Evolutionary conservation across 257 asterid genomes (phyloP).

Genomic region (Voacanga thouarsii): DNA sequence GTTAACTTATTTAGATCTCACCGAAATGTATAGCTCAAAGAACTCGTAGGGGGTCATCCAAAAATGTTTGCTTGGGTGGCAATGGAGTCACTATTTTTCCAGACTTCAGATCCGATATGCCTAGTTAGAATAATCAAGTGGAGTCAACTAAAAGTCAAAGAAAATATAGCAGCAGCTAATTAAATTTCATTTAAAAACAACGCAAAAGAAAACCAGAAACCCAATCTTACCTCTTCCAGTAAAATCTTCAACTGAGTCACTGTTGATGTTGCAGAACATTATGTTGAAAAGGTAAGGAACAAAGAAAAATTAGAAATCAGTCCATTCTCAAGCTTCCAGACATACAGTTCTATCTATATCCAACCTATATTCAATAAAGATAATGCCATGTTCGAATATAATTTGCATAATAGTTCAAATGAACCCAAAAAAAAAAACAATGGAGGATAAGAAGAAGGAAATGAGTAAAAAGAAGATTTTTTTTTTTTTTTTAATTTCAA

Average conservation of each 20-base stretch:
- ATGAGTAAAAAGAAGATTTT: neutral
- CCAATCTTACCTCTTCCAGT: conserved; percentile 63
- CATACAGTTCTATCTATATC: neutral
- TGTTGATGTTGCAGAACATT: conserved; percentile 89
- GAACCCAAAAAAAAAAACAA: neutral
- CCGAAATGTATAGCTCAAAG: conserved; percentile 98
- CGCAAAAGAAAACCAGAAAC: conserved; percentile 9
- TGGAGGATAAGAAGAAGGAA: neutral
- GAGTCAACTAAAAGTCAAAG: neutral
- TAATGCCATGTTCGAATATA: too few species aligned
- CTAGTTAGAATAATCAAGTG: conserved; percentile 32
- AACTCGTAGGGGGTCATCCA: conserved; percentile 93
- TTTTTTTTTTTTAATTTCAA: neutral
- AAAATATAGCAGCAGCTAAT: neutral
- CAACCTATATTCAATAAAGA: too few species aligned
- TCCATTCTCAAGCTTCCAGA: neutral
- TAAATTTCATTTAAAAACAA: neutral
- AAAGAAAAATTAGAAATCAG: neutral
- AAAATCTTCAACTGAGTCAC: conserved; percentile 75
- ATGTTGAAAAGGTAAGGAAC: conserved; percentile 30
- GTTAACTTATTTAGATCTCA: conserved; percentile 26
- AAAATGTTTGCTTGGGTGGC: conserved; percentile 88
- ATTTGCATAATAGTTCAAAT: neutral
- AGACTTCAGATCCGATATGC: conserved; percentile 66
- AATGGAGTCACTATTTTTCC: conserved; percentile 92